Evolutionary conservation across 371 early-diverging fungal species (phyloP).

Genomic region (Lichtheimia corymbifera): DNA sequence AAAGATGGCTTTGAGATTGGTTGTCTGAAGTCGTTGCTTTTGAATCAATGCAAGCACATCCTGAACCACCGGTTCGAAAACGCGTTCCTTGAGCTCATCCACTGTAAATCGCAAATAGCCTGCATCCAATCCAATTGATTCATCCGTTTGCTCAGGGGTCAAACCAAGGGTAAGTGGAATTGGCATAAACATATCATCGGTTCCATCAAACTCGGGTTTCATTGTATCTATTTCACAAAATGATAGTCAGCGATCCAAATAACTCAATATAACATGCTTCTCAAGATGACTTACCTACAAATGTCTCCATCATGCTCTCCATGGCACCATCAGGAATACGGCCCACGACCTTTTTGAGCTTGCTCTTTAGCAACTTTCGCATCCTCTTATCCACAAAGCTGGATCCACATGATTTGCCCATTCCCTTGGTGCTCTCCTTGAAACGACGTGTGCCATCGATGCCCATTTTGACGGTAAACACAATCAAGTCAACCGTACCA

Average conservation of each 20-base stretch:
- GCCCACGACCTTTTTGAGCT: slow-evolving; percentile 37
- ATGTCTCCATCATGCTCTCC: slow-evolving; percentile 51
- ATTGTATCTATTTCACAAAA: slow-evolving; percentile 27
- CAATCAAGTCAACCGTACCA: slow-evolving; percentile 65
- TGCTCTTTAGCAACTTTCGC: slow-evolving; percentile 52
- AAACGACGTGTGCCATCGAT: slow-evolving; percentile 37
- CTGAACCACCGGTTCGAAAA: slow-evolving; percentile 45
- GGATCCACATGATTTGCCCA: slow-evolving; percentile 60
- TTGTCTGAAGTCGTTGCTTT: slow-evolving; percentile 32
- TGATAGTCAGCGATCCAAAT: neutral
- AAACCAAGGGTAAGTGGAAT: slow-evolving; percentile 52
- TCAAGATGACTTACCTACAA: slow-evolving; percentile 35
- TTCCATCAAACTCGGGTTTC: slow-evolving; percentile 58
- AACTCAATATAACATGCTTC: neutral
- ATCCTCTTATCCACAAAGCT: slow-evolving; percentile 56
- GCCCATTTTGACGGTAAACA: slow-evolving; percentile 41
- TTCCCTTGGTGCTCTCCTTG: slow-evolving; percentile 55
- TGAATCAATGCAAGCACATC: slow-evolving; percentile 33
- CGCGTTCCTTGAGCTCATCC: slow-evolving; percentile 36
- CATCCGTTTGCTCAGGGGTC: slow-evolving; percentile 36
- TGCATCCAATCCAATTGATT: slow-evolving; percentile 47
- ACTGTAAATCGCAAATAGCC: slow-evolving; percentile 37
- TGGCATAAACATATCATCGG: slow-evolving; percentile 50
- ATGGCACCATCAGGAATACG: slow-evolving; percentile 38
- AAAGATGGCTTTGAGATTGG: slow-evolving; percentile 45